Evolutionary conservation across 495 filamentous ascomycete species (phyloP).

Genomic region (Alectoria sarmentosa): DNA sequence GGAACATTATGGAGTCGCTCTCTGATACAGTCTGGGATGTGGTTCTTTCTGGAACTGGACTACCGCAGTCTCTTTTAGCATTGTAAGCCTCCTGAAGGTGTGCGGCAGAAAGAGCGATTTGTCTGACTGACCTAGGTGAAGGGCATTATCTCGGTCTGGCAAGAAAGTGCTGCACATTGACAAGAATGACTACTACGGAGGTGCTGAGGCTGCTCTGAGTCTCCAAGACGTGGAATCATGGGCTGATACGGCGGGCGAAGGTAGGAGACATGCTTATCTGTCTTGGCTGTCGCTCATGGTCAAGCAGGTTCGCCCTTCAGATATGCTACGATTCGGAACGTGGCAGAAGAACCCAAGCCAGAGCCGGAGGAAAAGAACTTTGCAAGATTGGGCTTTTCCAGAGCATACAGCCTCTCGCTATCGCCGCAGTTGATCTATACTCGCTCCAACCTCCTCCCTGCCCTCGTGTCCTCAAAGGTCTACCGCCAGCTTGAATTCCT

Average conservation of each 20-base stretch:
- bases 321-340: conserved; percentile 2
- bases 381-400: conserved; percentile 41
- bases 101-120: conserved; percentile 28
- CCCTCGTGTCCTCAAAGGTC: conserved; percentile 79
- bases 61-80: conserved; percentile 85
- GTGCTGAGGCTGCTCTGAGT: conserved; percentile 77
- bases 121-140: conserved; percentile 66
- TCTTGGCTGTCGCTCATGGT: background rate
- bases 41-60: conserved; percentile 80
- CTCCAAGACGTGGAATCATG: conserved; percentile 75
- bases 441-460: conserved; percentile 63
- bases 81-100: conserved; percentile 55
- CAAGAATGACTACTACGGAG: conserved; percentile 80
- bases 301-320: conserved; percentile 3
- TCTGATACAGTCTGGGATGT: conserved; percentile 84
- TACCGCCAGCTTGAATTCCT: conserved; percentile 88
- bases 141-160: conserved; percentile 83
- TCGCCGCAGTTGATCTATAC: conserved; percentile 84
- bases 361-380: background rate
- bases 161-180: conserved; percentile 93
- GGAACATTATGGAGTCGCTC: conserved; percentile 63
- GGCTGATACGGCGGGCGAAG: conserved; percentile 47
- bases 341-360: background rate
- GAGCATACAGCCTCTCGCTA: conserved; percentile 76
- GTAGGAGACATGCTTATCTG: conserved; percentile 28